Evolutionary conservation across 2,329 filamentous ascomycete genomes (phyloP).

Genomic region (Verticillium zaregamsianum): DNA sequence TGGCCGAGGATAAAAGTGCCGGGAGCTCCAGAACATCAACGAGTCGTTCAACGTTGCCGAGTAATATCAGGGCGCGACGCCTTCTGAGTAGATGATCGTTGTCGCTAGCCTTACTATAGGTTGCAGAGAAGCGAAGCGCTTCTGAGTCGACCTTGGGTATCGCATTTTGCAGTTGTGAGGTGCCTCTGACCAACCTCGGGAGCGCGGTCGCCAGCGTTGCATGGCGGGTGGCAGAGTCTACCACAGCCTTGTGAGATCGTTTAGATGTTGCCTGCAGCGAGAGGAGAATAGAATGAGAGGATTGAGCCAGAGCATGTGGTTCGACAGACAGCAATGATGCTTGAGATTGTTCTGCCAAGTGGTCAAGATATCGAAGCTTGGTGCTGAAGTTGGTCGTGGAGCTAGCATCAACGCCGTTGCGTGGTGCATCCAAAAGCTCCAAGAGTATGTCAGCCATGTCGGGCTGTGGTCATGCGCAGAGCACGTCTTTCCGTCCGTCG

Average conservation of each 20-base stretch:
- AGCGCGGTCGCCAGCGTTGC: constrained; percentile 68
- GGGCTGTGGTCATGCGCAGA: neutral
- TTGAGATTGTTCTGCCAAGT: constrained; percentile 73
- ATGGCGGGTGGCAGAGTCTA: constrained; percentile 75
- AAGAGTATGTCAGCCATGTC: constrained; percentile 69
- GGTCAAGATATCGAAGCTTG: constrained; percentile 65
- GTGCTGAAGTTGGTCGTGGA: neutral
- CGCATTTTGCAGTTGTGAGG: constrained; percentile 62
- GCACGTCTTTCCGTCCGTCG: neutral
- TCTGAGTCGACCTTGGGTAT: constrained; percentile 77
- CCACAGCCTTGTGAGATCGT: constrained; percentile 80
- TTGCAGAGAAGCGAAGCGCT: constrained; percentile 75
- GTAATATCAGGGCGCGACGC: constrained; percentile 74
- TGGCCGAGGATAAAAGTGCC: constrained; percentile 75
- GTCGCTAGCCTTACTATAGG: constrained; percentile 71
- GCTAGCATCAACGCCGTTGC: constrained; percentile 17
- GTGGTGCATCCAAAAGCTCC: constrained; percentile 48
- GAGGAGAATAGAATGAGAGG: constrained; percentile 74
- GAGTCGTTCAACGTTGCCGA: constrained; percentile 82
- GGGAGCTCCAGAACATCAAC: constrained; percentile 91
- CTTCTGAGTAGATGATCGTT: constrained; percentile 68
- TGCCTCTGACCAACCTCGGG: constrained; percentile 63
- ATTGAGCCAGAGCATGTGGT: constrained; percentile 73
- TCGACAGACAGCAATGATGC: constrained; percentile 70
- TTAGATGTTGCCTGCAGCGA: constrained; percentile 86